Base-by-base conservation (phyloP, 2,329 filamentous ascomycete species). In the Epichloe bromicola region DNA sequence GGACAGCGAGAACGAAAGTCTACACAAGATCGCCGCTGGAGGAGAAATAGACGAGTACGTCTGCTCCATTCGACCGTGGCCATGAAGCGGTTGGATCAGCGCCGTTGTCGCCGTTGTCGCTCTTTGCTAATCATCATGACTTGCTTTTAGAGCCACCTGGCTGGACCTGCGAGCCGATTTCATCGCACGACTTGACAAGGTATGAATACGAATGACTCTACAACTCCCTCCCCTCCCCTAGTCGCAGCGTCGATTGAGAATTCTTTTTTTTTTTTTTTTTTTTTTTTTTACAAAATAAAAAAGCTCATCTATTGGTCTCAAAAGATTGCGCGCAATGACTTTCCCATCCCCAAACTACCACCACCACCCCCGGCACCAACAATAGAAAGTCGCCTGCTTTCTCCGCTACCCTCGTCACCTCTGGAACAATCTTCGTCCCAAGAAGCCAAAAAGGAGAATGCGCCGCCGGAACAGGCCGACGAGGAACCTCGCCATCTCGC, bases 291-390 rank as follows among this genome's bases (percentile, higher is more conserved):
- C n/a, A n/a, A 14, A 41, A 23, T 14, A 7, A 14, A 6, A 4
- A 15, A 7, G n/a, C 15, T 39, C n/a, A 30, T 30, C 1, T 11
- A 30, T 30, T 30, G 30, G 30, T n/a, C 7, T 17, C 15, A 46
- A 39, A 17, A 94, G 87, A 91, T 89, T 58, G 79, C 86, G 40
- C 78, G 79, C 65, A 75, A 81, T 63, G 82, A 84, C 49, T 95
- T 95, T 60, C 82, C 86, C 41, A 83, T 85, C 58, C 86, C 86
- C 11, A 74, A 71, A 49, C 67, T 80, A 49, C 74, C 76, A 36
- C 68, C 70, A 15, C 68, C 69, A 12, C 67, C 67, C 66, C 68
- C 54, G 61, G 69, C 58, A 49, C 57, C 64, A 20, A 38, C 47
- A 11, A 30, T 49, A 30, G 42, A 52, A n/a, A 33, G 23, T 12